Base-by-base conservation (phyloP, 768 basidiomycete species). In the Lentinula boryana region DNA sequence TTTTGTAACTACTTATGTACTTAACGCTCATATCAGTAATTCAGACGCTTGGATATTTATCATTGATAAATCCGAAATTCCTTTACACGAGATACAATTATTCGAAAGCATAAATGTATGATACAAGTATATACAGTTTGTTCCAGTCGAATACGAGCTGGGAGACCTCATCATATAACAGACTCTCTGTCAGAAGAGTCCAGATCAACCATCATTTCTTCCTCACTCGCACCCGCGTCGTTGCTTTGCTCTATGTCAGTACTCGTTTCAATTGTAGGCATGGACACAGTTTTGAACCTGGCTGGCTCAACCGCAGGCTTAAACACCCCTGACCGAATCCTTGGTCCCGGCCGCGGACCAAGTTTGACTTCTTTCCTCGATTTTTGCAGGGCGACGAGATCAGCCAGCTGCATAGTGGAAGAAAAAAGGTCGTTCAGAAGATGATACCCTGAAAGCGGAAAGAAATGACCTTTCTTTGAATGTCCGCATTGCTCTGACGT, bases 281-380 rank as follows among this genome's bases (percentile, higher is more conserved):
- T 27, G 27, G 27, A 44, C 43, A 16, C n/a, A 66, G 51, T 5
- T 60, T 62, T 5, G 51, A 48, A 58, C 44, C 50, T 55, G 41
- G 35, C 64, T 0, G 51, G 36, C 63, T 70, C 72, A 3, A 77
- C 78, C 6, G 68, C 69, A 41, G 75, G 75, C 15, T 72, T 67
- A 7, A 75, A 67, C 7, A 87, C 85, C 6, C 84, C 85, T 8
- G 86, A 87, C n/a, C 80, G 82, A 58, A 87, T 78, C 60, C 79
- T 83, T 18, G 80, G 77, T 9, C 90, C 88, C 16, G 86, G 85
- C 54, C 81, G 74, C 4, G 85, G 85, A 13, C 82, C 83, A n/a
- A 92, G 80, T 10, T 74, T 69, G 15, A 89, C 81, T 12, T 76
- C 76, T 67, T 75, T 82, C 9, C 80, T 77, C n/a, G 76, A 76